Base-by-base conservation (phyloP, 192 early-diverging fungal species). In the Entomortierella chlamydospora region DNA sequence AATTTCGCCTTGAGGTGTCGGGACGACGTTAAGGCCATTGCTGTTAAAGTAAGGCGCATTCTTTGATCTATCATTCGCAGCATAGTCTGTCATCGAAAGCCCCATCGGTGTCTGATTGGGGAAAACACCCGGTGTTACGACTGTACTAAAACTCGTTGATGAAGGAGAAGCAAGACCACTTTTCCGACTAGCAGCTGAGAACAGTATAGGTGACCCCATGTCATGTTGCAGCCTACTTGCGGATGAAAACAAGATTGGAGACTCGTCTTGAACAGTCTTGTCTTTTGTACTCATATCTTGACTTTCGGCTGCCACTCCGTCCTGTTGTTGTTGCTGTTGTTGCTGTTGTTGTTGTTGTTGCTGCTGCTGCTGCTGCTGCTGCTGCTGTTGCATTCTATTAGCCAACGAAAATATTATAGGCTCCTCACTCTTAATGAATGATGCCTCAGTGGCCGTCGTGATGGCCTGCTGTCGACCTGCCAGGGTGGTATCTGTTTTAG, bases 321-420 rank as follows among this genome's bases (percentile, higher is more conserved):
- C 33, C 2, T 68, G 45, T 22, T 23, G 55, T 25, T 55, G 59
- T 9, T 61, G 51, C 2, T 68, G 45, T 22, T 23, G 55, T 25
- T 55, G 59, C 17, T 61, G 51, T 43, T 61, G 57, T 26, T 72
- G 70, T 23, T 22, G 26, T 23, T 71, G 69, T 15, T 71, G 60
- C 13, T 71, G 69, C 22, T 62, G 53, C 11, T 66, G 62, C 17
- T 73, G 71, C 15, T 59, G 57, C 9, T 73, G 73, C 22, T 68
- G 65, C 7, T 62, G 53, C 15, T 63, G 58, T 18, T 64, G 55
- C 30, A 63, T 43, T 31, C 73, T 50, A 51, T 43, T 64, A 3
- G 73, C 73, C 13, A 67, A 26, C 10, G 73, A 67, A 26, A 78
- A 78, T 23, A 78, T 28, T 50, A 78, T 69, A 17, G 66, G 73